These are phyloP conservation scores for Penicillium silybi DNA, from an alignment of 495 filamentous ascomycete genomes.

Conservation along the genomic window DNA sequence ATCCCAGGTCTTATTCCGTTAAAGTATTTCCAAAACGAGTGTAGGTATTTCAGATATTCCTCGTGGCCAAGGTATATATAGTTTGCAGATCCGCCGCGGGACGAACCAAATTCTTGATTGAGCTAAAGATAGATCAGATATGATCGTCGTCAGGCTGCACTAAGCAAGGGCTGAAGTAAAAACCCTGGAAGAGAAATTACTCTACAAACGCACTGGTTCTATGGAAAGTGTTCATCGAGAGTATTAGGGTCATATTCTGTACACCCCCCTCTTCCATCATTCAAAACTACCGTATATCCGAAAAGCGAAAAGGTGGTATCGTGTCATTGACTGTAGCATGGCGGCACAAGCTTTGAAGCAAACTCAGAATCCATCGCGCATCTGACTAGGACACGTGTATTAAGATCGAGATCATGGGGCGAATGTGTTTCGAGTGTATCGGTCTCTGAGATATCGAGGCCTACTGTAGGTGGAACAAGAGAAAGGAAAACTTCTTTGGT, in stretches of 20 bases:
- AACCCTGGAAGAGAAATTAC: neutral
- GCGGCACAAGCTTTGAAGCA: neutral
- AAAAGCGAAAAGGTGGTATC: conserved; percentile 1
- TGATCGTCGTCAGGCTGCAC: neutral
- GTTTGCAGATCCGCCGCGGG: neutral
- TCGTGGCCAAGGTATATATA: neutral
- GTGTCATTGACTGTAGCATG: neutral
- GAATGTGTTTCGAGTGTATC: neutral
- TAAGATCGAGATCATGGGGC: neutral
- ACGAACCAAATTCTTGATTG: neutral
- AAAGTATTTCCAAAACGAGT: neutral
- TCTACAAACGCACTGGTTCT: neutral
- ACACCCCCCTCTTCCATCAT: neutral
- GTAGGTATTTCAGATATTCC: too few relatives aligned
- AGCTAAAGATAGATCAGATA: neutral
- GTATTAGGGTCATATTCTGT: neutral
- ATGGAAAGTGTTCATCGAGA: neutral
- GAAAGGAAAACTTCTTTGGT: neutral
- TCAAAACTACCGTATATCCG: neutral
- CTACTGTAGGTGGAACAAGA: neutral
- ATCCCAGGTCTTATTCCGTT: neutral
- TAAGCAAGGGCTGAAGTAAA: neutral
- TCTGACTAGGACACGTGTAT: neutral
- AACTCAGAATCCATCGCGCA: neutral
- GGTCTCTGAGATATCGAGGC: neutral